Evolutionary conservation across 371 early-diverging fungal species (phyloP).

Genomic region (Blakeslea trispora): DNA sequence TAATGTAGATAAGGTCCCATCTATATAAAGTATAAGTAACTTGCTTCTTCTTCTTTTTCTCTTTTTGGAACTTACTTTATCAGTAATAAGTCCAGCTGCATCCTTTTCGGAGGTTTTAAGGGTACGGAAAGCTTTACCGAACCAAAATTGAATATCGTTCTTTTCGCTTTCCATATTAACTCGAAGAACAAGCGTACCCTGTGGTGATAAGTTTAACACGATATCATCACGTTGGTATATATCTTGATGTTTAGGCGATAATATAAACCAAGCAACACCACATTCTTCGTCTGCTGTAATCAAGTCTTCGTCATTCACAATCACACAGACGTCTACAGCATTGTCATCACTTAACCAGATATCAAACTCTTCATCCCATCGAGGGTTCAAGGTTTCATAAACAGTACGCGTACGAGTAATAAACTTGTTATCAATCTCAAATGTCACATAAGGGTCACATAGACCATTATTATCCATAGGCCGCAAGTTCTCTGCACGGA

Average conservation of each 20-base stretch:
- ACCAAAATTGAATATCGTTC: slow-evolving; percentile 93
- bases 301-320: slow-evolving; percentile 78
- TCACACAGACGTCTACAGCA: slow-evolving; percentile 64
- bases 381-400: slow-evolving; percentile 76
- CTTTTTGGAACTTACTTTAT: slow-evolving; percentile 23
- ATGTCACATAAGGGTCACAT: slow-evolving; percentile 68
- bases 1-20: slow-evolving; percentile 64
- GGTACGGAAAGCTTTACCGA: slow-evolving; percentile 80
- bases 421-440: slow-evolving; percentile 49
- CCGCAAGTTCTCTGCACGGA: slow-evolving; percentile 47
- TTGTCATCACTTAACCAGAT: slow-evolving; percentile 63
- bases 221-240: slow-evolving; percentile 82
- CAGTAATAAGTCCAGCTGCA: slow-evolving; percentile 71
- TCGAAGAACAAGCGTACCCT: slow-evolving; percentile 79
- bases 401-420: slow-evolving; percentile 60
- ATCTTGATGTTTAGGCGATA: slow-evolving; percentile 63
- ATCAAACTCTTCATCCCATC: slow-evolving; percentile 92
- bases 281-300: slow-evolving; percentile 82
- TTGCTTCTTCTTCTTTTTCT: no score
- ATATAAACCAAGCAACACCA: slow-evolving; percentile 67
- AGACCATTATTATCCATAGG: slow-evolving; percentile 51
- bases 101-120: slow-evolving; percentile 73
- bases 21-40: no score
- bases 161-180: slow-evolving; percentile 90
- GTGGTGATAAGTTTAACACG: slow-evolving; percentile 80